Conservation (phyloP, 441 rosid genomes). For the Gossypium schwendimanii region DNA sequence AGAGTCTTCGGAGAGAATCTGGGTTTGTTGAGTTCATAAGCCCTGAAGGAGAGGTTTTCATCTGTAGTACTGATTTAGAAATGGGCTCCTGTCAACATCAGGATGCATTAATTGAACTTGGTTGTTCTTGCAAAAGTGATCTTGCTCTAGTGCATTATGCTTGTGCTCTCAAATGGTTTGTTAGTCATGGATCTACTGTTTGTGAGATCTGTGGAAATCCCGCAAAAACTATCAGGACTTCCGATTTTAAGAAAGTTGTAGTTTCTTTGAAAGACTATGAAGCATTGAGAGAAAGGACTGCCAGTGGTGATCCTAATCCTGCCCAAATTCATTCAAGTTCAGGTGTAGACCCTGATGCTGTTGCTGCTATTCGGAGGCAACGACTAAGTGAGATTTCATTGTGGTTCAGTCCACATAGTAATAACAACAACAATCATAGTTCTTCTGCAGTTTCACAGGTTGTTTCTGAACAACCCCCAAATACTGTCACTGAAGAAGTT, state of each 20-base stretch:
- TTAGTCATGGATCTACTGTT: slow-evolving; percentile 79
- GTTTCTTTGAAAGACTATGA: slow-evolving; percentile 68
- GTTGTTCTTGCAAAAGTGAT: slow-evolving; percentile 85
- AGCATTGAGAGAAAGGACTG: slow-evolving; percentile 71
- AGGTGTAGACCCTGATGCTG: slow-evolving; percentile 80
- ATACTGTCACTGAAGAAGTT: slow-evolving; percentile 40
- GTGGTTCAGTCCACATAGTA: slow-evolving; percentile 70
- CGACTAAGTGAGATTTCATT: slow-evolving; percentile 75
- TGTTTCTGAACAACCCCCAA: slow-evolving; percentile 54
- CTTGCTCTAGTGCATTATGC: slow-evolving; percentile 84
- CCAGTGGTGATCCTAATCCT: slow-evolving; percentile 73
- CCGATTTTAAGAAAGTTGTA: slow-evolving; percentile 57
- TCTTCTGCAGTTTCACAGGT: slow-evolving; percentile 41
- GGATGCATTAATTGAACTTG: slow-evolving; percentile 61
- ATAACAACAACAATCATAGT: slow-evolving; percentile 24
- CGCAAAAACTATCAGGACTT: slow-evolving; percentile 48
- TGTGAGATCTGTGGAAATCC: slow-evolving; percentile 78
- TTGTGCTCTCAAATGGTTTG: slow-evolving; percentile 94
- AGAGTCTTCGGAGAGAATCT: slow-evolving; percentile 31
- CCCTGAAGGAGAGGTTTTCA: slow-evolving; percentile 81
- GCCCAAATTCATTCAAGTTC: slow-evolving; percentile 35
- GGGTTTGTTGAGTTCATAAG: slow-evolving; percentile 63
- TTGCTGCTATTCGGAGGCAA: slow-evolving; percentile 86
- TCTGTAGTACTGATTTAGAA: slow-evolving; percentile 64
- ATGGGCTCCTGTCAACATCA: slow-evolving; percentile 52